Evolutionary conservation across 2,329 filamentous ascomycete species (phyloP).

Genomic region (Phialophora verrucosa): DNA sequence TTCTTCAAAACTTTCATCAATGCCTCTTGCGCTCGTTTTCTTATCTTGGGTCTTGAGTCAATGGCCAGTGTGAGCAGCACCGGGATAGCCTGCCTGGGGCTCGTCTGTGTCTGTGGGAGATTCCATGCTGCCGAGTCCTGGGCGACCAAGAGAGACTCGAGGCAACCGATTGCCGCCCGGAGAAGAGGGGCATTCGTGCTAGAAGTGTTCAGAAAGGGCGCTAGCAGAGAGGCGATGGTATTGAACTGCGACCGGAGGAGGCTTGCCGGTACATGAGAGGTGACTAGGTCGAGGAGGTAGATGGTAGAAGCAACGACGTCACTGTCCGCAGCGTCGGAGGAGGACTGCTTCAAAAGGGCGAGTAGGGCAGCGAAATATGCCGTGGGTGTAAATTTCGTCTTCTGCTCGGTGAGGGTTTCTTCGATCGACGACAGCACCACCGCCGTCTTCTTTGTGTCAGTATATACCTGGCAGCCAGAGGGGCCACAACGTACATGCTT

Average conservation of each 20-base stretch:
- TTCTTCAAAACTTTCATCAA: slow-evolving; percentile 80
- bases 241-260: slow-evolving; percentile 94
- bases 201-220: slow-evolving; percentile 77
- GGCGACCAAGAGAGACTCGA: slow-evolving; percentile 87
- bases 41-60: slow-evolving; percentile 88
- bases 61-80: slow-evolving; percentile 83
- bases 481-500: slow-evolving; percentile 70
- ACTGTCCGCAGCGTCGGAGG: slow-evolving; percentile 71
- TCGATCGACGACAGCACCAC: slow-evolving; percentile 91
- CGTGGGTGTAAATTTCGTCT: slow-evolving; percentile 80
- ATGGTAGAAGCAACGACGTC: slow-evolving; percentile 85
- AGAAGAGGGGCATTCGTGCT: slow-evolving; percentile 88
- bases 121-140: slow-evolving; percentile 91
- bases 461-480: neutral
- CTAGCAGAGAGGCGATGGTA: slow-evolving; percentile 85
- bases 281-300: slow-evolving; percentile 93
- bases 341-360: slow-evolving; percentile 79
- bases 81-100: slow-evolving; percentile 84
- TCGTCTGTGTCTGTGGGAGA: slow-evolving; percentile 78
- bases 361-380: slow-evolving; percentile 96
- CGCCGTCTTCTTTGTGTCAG: slow-evolving; percentile 65
- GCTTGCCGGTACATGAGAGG: slow-evolving; percentile 79
- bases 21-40: slow-evolving; percentile 90
- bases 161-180: slow-evolving; percentile 85
- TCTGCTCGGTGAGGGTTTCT: slow-evolving; percentile 87